Base-by-base conservation (phyloP, 2,329 filamentous ascomycete species). In the Plectosphaerella sp. region DNA sequence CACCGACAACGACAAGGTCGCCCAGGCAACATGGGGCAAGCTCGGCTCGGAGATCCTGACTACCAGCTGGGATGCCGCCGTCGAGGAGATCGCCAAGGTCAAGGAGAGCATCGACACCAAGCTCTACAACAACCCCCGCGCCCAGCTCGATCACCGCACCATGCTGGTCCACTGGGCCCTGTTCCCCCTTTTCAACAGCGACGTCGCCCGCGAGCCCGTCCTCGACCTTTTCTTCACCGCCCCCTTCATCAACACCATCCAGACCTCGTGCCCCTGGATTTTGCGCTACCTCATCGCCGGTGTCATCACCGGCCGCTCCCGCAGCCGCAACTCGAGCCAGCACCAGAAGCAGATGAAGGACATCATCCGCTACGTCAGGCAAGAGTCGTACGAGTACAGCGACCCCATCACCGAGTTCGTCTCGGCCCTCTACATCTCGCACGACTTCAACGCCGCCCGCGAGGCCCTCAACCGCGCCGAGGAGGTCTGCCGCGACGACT, bases 331-430 rank as follows among this genome's bases (percentile, higher is more conserved):
- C 77, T 89, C 87, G 53, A 85, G 86, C 59, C 78, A 85, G 64
- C 95, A 99, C 78, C 93, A 97, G 80, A 97, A 96, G 80, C 94
- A 99, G 76, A 80, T 99, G 67, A 99, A 99, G 81, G 94, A 99
- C 68, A 81, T 99, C 51, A 86, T 97, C 58, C 88, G 94, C 59
- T 92, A 99, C 59, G 91, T 99, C 58, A 87, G 91, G 72, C 94
- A 99, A 76, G 94, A 99, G 77, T 87, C 88, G 58, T 97, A 99
- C 78, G 94, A 99, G 77, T 99, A 99, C 80, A 83, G 79, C 65
- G 94, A 99, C 72, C 94, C 94, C 37, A 85, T 99, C 62, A 97
- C 93, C 61, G 89, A 95, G 72, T 99, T 99, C 70, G 83, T 99
- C 71, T 92, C 92, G 74, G 94, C 94, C 15, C 83, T 99, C 46